A percentile compares a stretch with the other conserved stretches of the same genome.
phyloP scores from a whole-genome alignment of 345 rosid genomes.

The Syzygium grande region DNA sequence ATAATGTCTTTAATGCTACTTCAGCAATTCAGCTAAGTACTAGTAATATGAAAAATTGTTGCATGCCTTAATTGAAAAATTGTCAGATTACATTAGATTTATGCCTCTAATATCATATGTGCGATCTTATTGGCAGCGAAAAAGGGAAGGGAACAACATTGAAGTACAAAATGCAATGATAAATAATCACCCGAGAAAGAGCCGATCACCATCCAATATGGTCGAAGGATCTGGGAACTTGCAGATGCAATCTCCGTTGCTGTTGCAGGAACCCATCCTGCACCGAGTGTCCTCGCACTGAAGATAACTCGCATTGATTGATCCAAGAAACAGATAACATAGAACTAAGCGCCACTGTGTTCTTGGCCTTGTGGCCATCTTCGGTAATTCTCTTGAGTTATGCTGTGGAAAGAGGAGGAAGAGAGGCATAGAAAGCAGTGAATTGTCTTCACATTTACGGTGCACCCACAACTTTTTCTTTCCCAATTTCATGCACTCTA shows the following conservation, averaged over 20 bases:
- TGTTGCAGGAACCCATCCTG: constrained; percentile 7
- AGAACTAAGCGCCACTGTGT: not conserved
- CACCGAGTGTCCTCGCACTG: constrained; percentile 11
- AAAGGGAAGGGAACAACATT: not conserved
- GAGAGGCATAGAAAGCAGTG: not conserved
- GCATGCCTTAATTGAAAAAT: not conserved
- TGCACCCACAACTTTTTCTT: not conserved
- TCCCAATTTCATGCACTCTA: not conserved
- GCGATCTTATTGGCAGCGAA: not conserved
- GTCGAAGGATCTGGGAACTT: constrained; percentile 25
- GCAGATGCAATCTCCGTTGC: constrained; percentile 18
- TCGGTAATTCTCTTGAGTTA: not conserved
- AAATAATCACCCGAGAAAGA: constrained; percentile 16
- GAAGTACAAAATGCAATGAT: not conserved
- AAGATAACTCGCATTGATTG: not conserved
- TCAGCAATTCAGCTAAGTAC: not conserved
- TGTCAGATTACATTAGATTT: not conserved
- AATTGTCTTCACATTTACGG: not conserved
- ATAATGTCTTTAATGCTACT: not conserved
- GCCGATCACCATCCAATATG: constrained; percentile 24
- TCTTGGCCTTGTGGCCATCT: not conserved
- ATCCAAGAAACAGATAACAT: constrained; percentile 10
- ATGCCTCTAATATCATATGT: not conserved
- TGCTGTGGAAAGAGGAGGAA: not conserved
- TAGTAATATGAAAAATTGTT: not conserved